Evolutionary conservation across 805 yeast species (phyloP).

Genomic region (Kuraishia borneana): DNA sequence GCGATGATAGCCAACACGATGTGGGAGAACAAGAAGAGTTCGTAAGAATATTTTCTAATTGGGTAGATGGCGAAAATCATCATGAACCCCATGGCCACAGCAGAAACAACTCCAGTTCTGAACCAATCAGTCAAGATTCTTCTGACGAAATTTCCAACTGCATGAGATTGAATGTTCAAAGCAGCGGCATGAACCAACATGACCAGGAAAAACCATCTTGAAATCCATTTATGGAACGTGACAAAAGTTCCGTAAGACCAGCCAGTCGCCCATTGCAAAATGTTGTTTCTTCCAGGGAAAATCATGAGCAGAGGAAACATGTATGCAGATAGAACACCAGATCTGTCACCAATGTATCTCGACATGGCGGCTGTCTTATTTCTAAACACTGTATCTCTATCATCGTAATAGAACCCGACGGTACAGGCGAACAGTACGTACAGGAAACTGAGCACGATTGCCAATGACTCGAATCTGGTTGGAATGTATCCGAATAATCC

Average conservation of each 20-base stretch:
- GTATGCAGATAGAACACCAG: slow-evolving; percentile 39
- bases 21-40: slow-evolving; percentile 48
- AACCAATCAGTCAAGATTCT: slow-evolving; percentile 19
- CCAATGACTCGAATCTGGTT: slow-evolving; percentile 37
- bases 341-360: slow-evolving; percentile 34
- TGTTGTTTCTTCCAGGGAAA: slow-evolving; percentile 55
- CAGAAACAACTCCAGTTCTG: slow-evolving; percentile 23
- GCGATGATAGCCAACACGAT: slow-evolving; percentile 42
- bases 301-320: slow-evolving; percentile 39
- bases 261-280: slow-evolving; percentile 47
- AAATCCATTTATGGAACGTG: slow-evolving; percentile 46
- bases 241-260: slow-evolving; percentile 46
- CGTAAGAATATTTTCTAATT: slow-evolving; percentile 46
- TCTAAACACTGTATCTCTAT: slow-evolving; percentile 11
- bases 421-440: slow-evolving; percentile 9
- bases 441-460: slow-evolving; percentile 26
- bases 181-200: slow-evolving; percentile 32
- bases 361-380: slow-evolving; percentile 11
- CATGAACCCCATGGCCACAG: slow-evolving; percentile 29
- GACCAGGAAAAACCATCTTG: slow-evolving; percentile 29
- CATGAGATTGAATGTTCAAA: slow-evolving; percentile 14
- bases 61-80: slow-evolving; percentile 36
- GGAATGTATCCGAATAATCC: slow-evolving; percentile 28
- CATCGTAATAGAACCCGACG: slow-evolving; percentile 12
- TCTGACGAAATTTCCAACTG: slow-evolving; percentile 9